Base-by-base conservation (phyloP, 805 yeast species). In the Teunomyces kruisii region DNA sequence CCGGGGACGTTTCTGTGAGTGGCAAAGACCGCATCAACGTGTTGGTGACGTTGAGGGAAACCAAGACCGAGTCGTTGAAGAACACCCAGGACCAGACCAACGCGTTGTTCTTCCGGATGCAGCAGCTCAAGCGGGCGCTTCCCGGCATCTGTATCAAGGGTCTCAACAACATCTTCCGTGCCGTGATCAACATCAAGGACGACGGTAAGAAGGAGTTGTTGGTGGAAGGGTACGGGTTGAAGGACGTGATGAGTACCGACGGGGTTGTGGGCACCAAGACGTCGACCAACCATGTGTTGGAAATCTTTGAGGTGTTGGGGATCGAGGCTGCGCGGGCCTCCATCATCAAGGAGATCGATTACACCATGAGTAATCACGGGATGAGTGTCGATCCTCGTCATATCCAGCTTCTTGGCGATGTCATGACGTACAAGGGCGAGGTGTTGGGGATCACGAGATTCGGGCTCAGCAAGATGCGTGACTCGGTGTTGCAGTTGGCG, bases 351-450 rank as follows among this genome's bases (percentile, higher is more conserved):
- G 99, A 94, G 72, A 94, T 94, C 66, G 96, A 88, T 62, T 90
- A 90, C 62, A 94, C 99, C 44, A 94, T 94, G 99, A 84, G 96
- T 62, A 89, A 90, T 68, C 99, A 94, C 75, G 99, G 99, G 69
- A 94, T 94, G 99, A 88, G 96, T 65, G 97, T 94, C 40, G 99
- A 94, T 76, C 99, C 98, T 49, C 96, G 99, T 76, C 99, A 94
- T 67, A 91, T 95, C 64, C 98, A 94, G 72, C 74, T 94, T 39
- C 73, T 94, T 52, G 99, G 99, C 53, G 99, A 94, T 67, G 98
- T 94, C 40, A 94, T 94, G 99, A 89, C 98, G 0, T 94, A 88
- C 67, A 94, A 94, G 70, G 99, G 99, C 48, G 99, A 94, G 64
- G 96, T 94, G 9, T 77, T 95, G 55, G 99, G 99, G 67, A 94